Evolutionary conservation across 148 eudicot genomes (phyloP).

Genomic region (Rhododendron ferrugineum): DNA sequence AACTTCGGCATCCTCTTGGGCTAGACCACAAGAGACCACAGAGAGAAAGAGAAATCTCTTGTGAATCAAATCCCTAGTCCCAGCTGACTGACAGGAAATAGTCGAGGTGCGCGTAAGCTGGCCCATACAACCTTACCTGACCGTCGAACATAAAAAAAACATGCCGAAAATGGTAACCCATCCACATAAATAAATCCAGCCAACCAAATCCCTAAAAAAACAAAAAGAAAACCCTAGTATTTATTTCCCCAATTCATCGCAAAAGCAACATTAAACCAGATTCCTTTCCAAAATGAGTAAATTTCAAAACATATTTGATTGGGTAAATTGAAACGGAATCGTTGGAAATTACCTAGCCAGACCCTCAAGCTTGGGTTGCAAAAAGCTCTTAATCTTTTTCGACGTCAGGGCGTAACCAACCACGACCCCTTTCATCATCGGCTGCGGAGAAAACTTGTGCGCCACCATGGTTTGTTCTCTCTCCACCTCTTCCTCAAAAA

Average conservation of each 20-base stretch:
- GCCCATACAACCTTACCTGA: rapidly evolving
- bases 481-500: slow-evolving; percentile 3
- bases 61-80: background rate
- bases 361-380: slow-evolving; percentile 74
- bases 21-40: background rate
- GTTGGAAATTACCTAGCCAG: slow-evolving; percentile 60
- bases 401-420: slow-evolving; percentile 93
- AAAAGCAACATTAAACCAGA: background rate
- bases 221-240: background rate
- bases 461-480: slow-evolving; percentile 9
- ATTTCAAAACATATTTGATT: background rate
- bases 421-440: slow-evolving; percentile 44
- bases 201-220: background rate
- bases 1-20: background rate
- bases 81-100: no score
- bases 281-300: background rate
- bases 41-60: no score
- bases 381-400: slow-evolving; percentile 80
- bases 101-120: no score
- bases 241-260: background rate
- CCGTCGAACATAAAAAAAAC: no score
- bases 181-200: background rate
- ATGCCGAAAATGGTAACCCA: background rate
- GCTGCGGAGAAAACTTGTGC: slow-evolving; percentile 18
- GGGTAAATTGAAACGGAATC: background rate